These are phyloP conservation scores for Dalbergia cochinchinensis DNA, from an alignment of 306 rosid species.

Conservation along the genomic window DNA sequence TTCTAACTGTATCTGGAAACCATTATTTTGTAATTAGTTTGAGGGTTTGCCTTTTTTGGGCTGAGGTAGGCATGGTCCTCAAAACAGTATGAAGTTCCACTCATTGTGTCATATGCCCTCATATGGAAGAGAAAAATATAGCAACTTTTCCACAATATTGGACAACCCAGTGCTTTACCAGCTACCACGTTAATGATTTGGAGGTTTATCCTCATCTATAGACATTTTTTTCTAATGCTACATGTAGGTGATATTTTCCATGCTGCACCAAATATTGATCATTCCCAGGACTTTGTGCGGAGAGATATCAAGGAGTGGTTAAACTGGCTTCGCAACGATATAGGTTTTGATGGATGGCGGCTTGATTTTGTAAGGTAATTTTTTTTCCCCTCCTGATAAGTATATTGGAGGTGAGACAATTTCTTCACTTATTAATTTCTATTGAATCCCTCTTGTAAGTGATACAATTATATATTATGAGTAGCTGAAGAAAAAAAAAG, in stretches of 20 bases:
- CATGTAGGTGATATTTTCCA: constrained; percentile 76
- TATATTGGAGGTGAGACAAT: constrained; percentile 11
- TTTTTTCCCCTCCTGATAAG: constrained; percentile 14
- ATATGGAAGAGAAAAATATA: constrained; percentile 29
- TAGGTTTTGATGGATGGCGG: constrained; percentile 89
- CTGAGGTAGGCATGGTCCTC: constrained; percentile 36
- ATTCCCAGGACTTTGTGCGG: constrained; percentile 76
- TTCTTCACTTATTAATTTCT: constrained; percentile 15
- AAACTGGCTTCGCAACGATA: constrained; percentile 77
- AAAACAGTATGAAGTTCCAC: neutral
- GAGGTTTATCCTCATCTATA: constrained; percentile 20
- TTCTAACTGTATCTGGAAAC: neutral
- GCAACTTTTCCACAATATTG: constrained; percentile 36
- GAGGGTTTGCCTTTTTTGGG: constrained; percentile 15
- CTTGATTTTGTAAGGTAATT: constrained; percentile 79
- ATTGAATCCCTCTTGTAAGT: neutral
- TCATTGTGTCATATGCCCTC: constrained; percentile 4
- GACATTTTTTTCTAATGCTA: constrained; percentile 33
- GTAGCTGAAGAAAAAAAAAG: neutral
- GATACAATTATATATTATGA: constrained; percentile 20
- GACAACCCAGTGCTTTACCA: constrained; percentile 14
- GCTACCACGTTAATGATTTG: constrained; percentile 15
- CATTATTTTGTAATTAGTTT: constrained; percentile 28
- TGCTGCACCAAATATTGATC: constrained; percentile 90
- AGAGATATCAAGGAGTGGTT: constrained; percentile 76